A percentile compares a stretch with the other conserved stretches of the same genome.
These are phyloP conservation scores for Kodamaea kakaduensis DNA, from an alignment of 805 yeast genomes.

Conservation along the genomic window DNA sequence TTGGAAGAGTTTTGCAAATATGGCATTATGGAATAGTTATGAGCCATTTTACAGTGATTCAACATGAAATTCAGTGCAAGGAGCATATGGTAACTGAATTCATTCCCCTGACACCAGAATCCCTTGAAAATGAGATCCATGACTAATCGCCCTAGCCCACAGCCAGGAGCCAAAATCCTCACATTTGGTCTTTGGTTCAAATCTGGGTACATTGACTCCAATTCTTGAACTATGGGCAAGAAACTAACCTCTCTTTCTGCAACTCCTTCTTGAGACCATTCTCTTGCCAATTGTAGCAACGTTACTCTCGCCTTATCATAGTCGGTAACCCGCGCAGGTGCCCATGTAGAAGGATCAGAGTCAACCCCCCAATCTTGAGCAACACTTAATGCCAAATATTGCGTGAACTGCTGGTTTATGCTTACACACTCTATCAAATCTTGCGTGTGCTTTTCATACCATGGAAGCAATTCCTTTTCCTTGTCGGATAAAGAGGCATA, in stretches of 20 bases:
- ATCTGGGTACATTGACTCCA: slow-evolving; percentile 36
- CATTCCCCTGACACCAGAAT: slow-evolving; percentile 64
- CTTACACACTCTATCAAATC: slow-evolving; percentile 41
- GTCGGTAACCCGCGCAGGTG: slow-evolving; percentile 37
- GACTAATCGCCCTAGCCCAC: slow-evolving; percentile 60
- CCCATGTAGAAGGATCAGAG: slow-evolving; percentile 39
- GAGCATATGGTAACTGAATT: slow-evolving; percentile 62
- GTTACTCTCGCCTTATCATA: slow-evolving; percentile 55
- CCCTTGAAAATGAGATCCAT: slow-evolving; percentile 53
- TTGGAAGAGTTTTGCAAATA: slow-evolving; percentile 52
- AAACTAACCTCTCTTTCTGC: slow-evolving; percentile 41
- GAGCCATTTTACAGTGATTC: slow-evolving; percentile 41
- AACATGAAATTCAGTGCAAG: slow-evolving; percentile 51
- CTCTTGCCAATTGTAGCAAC: slow-evolving; percentile 54
- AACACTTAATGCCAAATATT: slow-evolving; percentile 38
- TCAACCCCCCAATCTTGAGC: slow-evolving; percentile 51
- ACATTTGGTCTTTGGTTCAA: slow-evolving; percentile 31
- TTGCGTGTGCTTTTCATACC: slow-evolving; percentile 44
- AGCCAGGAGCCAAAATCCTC: slow-evolving; percentile 57
- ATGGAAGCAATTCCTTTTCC: slow-evolving; percentile 45
- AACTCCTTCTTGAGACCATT: slow-evolving; percentile 56
- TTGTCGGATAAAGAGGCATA: slow-evolving; percentile 27
- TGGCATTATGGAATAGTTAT: slow-evolving; percentile 47
- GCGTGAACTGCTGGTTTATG: slow-evolving; percentile 43
- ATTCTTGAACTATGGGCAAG: slow-evolving; percentile 32